phyloP scores from a whole-genome alignment of 1,284 basidiomycete genomes.

The Cryptococcus floricola region DNA sequence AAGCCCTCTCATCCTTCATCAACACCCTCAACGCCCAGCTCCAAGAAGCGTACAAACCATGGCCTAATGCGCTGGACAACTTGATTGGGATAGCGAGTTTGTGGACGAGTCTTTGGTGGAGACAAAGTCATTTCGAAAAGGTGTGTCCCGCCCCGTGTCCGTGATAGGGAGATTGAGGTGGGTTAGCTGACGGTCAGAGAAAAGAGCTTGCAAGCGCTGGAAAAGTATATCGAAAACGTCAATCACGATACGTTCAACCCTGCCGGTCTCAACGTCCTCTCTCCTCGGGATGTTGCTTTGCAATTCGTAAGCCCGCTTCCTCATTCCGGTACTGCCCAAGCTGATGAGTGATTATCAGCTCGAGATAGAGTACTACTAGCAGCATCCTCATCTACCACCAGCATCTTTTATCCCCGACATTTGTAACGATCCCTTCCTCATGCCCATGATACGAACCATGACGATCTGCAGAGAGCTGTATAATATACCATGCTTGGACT shows the following conservation, averaged over 20 bases:
- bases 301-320: conserved; percentile 50
- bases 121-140: conserved; percentile 48
- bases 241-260: conserved; percentile 51
- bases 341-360: neutral
- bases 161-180: neutral
- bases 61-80: conserved; percentile 49
- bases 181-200: neutral
- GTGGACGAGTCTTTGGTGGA: conserved; percentile 48
- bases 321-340: neutral
- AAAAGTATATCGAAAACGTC: conserved; percentile 37
- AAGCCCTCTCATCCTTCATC: conserved; percentile 43
- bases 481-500: conserved; percentile 1
- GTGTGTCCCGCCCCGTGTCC: conserved; percentile 32
- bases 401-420: neutral
- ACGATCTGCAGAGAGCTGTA: conserved; percentile 6
- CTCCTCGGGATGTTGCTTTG: conserved; percentile 50
- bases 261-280: conserved; percentile 51
- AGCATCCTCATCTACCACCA: no score
- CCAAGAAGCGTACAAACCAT: conserved; percentile 47
- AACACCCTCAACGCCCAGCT: conserved; percentile 47
- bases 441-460: no score
- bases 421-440: no score
- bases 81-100: conserved; percentile 48
- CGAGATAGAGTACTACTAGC: no score
- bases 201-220: conserved; percentile 45